Evolutionary conservation across 1,139 yeast species (phyloP), one percentile per base, ranked within the genome.

Genomic region (Groenewaldozyma sp.): DNA sequence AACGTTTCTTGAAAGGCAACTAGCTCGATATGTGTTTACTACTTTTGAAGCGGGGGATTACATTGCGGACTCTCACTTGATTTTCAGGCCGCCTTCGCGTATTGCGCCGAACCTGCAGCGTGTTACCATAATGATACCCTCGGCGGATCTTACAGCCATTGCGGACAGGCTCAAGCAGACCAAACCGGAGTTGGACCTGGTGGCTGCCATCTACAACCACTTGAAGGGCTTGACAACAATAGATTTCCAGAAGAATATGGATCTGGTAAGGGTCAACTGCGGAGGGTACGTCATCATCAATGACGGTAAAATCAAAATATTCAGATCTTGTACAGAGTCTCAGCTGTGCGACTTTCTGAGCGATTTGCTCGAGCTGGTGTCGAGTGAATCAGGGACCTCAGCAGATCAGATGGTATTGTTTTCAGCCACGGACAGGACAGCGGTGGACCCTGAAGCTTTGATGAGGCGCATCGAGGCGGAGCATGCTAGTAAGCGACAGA

Each of bases 191-290:
- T 37, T 35, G n/a, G 36, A 43, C 11, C 28, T 45, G 4, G 27
- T 47, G 6, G 39, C 40, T 6, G 36, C 39, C 5, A 36, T 51
- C 10, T 44, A 41, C 34, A 31, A 44, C 22, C 46, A 51, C 34
- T 38, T 52, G 31, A 35, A 33, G 19, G 26, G 27, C 14, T 34
- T 40, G 29, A 46, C 51, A 10, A 44, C 50, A 9, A 37, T 51
- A 3, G 44, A 40, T 26, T 49, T 52, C 28, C 31, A 32, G 26
- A 32, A 44, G 13, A n/a, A n/a, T n/a, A 40, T 51, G 20, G 28
- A 35, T 13, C 44, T 52, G 21, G 39, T 39, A 6, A 43, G 52
- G n/a, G 42, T 51, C 32, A 47, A 47, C 36, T 52, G 54, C 31
- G 48, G 43, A 2, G 51, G 51, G 24, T 50, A 51, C 32, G 40